These are phyloP conservation scores for Fusarium caatingaense DNA, from an alignment of 2,329 filamentous ascomycete species.

Conservation along the genomic window DNA sequence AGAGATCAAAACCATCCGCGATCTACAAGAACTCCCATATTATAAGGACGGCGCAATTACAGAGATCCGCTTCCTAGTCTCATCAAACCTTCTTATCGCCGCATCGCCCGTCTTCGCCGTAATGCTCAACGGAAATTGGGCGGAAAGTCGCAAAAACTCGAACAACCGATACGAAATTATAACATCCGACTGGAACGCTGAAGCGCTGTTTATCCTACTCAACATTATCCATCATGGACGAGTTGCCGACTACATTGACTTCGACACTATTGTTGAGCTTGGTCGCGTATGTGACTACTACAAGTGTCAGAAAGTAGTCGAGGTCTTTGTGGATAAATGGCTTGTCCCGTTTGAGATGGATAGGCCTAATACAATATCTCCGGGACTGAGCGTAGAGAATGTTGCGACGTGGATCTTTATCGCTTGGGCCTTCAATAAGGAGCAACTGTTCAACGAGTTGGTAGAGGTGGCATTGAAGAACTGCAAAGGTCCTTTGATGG, in stretches of 20 bases:
- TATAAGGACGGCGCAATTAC: too few species aligned
- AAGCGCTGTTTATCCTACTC: constrained; percentile 39
- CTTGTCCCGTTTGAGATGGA: background rate
- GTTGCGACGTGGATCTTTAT: background rate
- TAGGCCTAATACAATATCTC: accelerated
- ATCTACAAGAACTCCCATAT: too few species aligned
- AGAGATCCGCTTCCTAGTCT: background rate
- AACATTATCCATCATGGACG: constrained; percentile 35
- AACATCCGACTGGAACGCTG: constrained; percentile 24
- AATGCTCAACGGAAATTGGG: background rate
- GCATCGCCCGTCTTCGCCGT: background rate
- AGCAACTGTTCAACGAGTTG: background rate
- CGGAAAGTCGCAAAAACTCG: accelerated
- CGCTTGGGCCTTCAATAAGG: background rate
- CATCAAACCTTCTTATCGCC: background rate
- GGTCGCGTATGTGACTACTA: constrained; percentile 39
- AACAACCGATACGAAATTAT: background rate
- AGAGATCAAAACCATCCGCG: too few species aligned
- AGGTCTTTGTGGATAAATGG: background rate
- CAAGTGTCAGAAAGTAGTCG: constrained; percentile 36
- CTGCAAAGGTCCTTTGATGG: background rate
- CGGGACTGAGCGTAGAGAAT: too few species aligned
- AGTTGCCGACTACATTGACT: constrained; percentile 12
- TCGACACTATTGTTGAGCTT: constrained; percentile 18
- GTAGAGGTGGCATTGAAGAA: background rate